A percentile compares a stretch with the other conserved stretches of the same genome.
Conservation (phyloP, 108 stramenopile species). For the Nitzschia sp. region DNA sequence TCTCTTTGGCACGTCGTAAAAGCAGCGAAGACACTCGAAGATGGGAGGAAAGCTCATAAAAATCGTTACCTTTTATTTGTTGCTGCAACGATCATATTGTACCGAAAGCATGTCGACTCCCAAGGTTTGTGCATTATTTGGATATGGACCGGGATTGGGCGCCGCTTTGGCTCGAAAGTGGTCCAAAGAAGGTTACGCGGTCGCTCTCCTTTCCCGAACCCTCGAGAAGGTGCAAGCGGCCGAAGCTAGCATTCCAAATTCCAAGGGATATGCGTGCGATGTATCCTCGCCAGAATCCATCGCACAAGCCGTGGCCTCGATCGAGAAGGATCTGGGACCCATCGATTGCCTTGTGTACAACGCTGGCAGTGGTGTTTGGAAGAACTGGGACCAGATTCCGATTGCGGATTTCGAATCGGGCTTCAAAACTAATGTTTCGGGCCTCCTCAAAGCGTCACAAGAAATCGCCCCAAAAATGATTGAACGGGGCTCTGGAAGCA, state of each 20-base stretch:
- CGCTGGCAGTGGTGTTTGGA: conserved; percentile 38
- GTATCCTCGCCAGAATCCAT: conserved; percentile 27
- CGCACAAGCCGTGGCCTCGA: conserved; percentile 7
- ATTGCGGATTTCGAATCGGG: conserved; percentile 10
- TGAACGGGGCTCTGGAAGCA: conserved; percentile 16
- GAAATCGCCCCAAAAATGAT: conserved; percentile 20
- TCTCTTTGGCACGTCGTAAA: too few species aligned
- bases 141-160: conserved; percentile 27
- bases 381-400: conserved; percentile 24
- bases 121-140: conserved; percentile 37
- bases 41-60: too few species aligned
- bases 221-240: conserved; percentile 27
- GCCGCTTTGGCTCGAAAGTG: conserved; percentile 15
- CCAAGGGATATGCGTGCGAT: conserved; percentile 37
- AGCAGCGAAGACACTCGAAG: too few species aligned
- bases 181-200: conserved; percentile 29
- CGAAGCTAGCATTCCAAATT: conserved; percentile 22
- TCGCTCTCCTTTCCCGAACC: conserved; percentile 26
- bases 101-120: conserved; percentile 15
- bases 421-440: conserved; percentile 23
- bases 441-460: conserved; percentile 26
- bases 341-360: conserved; percentile 33
- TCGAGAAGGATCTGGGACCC: conserved; percentile 24
- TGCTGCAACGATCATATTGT: not conserved
- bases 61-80: not conserved